Evolutionary conservation across 257 asterid genomes (phyloP), one percentile per base, ranked within the genome.

Genomic region (Lavandula angustifolia): DNA sequence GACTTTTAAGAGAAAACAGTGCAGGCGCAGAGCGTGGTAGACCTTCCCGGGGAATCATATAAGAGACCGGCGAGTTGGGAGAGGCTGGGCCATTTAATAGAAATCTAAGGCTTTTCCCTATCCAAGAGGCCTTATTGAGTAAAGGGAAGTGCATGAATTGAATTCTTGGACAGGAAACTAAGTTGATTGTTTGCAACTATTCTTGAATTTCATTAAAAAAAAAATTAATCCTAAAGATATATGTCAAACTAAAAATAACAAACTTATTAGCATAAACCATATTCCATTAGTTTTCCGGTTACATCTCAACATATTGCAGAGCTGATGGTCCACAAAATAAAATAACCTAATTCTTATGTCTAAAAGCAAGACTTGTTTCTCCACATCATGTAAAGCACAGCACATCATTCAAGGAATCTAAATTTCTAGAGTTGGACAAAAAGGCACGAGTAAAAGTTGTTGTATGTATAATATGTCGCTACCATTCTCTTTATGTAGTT

Each of bases 371-470:
- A 54, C 16, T 42, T 49, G 17, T 38, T 52, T 53, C 62, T 37
- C 41, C 27, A 51, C n/a, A 14, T 16, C 62, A 40, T 16, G 47
- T 29, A 17, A 11, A 51, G 48, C 27, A 22, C 27, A 22, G 27
- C 16, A 34, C 52, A 42, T 5, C 22, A 40, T 1, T 32, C 4
- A 47, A 34, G 22, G 13, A 47, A 33, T 32, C 22, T 34, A 0
- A 51, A 33, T 57, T 16, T 31, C 2, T 2, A 37, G 33, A 22
- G 44, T 54, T 34, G 8, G 14, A 49, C n/a, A n/a, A 43, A 54
- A 60, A 22, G 57, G 59, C 18, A 44, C 41, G 54, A 47, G 16
- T 6, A 55, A 54, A 73, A 59, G 66, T 43, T 32, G 3, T 32
- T 37, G 9, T 3, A 22, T 22, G 27, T 22, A 2, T 22, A 22